Base-by-base conservation (phyloP, 2,329 filamentous ascomycete species). In the Fusarium pininemorale region DNA sequence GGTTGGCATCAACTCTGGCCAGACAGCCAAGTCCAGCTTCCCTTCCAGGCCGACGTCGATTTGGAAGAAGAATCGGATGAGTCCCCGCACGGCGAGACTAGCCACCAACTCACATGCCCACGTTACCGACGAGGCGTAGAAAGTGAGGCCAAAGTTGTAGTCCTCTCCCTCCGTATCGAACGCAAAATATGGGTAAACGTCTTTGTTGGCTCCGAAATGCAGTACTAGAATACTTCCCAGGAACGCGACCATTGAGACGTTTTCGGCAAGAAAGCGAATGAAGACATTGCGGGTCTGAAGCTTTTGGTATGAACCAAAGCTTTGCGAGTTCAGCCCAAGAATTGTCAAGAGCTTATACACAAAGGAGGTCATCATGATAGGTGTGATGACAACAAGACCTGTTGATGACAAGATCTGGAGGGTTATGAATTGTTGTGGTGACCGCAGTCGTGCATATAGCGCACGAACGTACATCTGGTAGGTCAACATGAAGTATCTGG, bases 381-480 rank as follows among this genome's bases (percentile, higher is more conserved):
- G 91, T 6, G 88, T 90, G 42, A 92, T 83, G 69, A 92, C 84
- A 75, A 93, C 90, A 60, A 92, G 87, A 63, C 87, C 85, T 15
- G 88, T 87, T 24, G 90, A 91, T 2, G 90, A 92, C 69, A 93
- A 84, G 22, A 90, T 81, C 80, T 93, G 91, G 42, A 93, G 88
- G 73, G 88, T 85, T 65, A 92, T 85, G 82, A 93, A 93, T 81
- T 92, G 90, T 44, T 84, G 82, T 1, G 90, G 91, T 11, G 89
- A 90, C 70, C 91, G 90, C 20, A 93, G 87, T 24, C 91, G 90
- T 20, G 91, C 91, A 79, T 93, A 93, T 66, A 93, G 81, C 16
- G 91, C 90, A 59, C 91, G 90, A 18, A 93, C 91, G 81, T 92
- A 93, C 9, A 90, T 92, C 81, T 93, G 90, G 80, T 93, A 93